These are phyloP conservation scores for Phytophthora citricola DNA, from an alignment of 352 stramenopile species.

Conservation along the genomic window DNA sequence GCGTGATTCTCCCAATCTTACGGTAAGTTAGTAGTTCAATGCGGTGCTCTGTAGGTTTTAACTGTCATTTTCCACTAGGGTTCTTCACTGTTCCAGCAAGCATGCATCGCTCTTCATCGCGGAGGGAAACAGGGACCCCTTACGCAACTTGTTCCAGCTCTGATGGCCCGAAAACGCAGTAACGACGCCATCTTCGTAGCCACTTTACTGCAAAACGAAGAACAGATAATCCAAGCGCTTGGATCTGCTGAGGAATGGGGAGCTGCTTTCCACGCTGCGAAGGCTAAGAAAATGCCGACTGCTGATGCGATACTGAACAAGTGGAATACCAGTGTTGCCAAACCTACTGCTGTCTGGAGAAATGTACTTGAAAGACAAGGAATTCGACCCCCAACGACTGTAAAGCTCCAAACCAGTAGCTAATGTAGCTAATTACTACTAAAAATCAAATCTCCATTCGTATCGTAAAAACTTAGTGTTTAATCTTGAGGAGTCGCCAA, in stretches of 20 bases:
- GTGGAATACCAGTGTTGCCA: conserved; percentile 39
- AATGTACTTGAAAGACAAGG: conserved; percentile 37
- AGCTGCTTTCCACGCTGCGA: conserved; percentile 34
- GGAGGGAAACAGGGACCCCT: conserved; percentile 33
- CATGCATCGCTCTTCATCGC: conserved; percentile 53
- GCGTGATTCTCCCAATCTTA: conserved; percentile 49
- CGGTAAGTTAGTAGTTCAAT: conserved; percentile 32
- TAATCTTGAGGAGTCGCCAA: conserved; percentile 24
- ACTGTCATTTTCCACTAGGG: conserved; percentile 40
- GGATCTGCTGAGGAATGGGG: conserved; percentile 30
- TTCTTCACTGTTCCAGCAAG: conserved; percentile 63
- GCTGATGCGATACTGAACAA: conserved; percentile 31
- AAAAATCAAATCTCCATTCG: neutral
- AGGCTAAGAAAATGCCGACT: conserved; percentile 9
- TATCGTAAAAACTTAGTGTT: too few species aligned
- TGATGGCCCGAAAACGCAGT: conserved; percentile 27
- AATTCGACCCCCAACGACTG: conserved; percentile 34
- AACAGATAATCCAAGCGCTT: conserved; percentile 43
- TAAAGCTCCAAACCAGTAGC: conserved; percentile 28
- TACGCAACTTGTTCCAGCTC: conserved; percentile 22
- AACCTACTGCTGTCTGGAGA: conserved; percentile 44
- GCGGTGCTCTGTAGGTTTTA: neutral
- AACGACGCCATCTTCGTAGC: conserved; percentile 67
- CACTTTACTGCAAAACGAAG: conserved; percentile 51
- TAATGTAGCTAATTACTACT: too few species aligned